Percentiles rank a stretch among this genome's conserved stretches.
Evolutionary conservation across 768 basidiomycete species (phyloP).

Genomic region (Guyanaporus albipodus): DNA sequence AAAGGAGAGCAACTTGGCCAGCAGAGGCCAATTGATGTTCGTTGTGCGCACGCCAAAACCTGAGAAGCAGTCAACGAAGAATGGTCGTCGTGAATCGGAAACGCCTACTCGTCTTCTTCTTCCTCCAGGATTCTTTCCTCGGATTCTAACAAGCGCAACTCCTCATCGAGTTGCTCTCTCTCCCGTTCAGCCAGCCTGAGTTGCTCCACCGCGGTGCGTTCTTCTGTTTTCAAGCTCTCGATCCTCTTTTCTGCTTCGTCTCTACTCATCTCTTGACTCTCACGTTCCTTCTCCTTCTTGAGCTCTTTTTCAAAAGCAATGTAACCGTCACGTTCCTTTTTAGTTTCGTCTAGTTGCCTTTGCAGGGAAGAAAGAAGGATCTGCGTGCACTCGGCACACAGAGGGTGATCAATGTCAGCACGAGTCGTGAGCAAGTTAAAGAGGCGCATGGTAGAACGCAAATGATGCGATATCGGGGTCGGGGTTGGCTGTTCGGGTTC

Average conservation of each 20-base stretch:
- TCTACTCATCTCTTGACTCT: slow-evolving; percentile 53
- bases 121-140: slow-evolving; percentile 77
- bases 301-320: slow-evolving; percentile 89
- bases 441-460: slow-evolving; percentile 69
- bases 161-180: slow-evolving; percentile 67
- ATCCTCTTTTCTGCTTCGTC: slow-evolving; percentile 73
- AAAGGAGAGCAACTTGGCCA: slow-evolving; percentile 64
- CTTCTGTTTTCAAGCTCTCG: slow-evolving; percentile 64
- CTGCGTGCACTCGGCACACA: slow-evolving; percentile 93
- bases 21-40: slow-evolving; percentile 62
- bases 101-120: slow-evolving; percentile 78
- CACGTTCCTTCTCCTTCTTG: slow-evolving; percentile 74
- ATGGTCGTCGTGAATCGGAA: neutral
- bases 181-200: slow-evolving; percentile 75
- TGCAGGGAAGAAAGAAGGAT: slow-evolving; percentile 72
- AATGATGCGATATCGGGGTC: slow-evolving; percentile 72
- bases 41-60: slow-evolving; percentile 82
- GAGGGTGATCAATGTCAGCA: slow-evolving; percentile 85
- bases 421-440: slow-evolving; percentile 74
- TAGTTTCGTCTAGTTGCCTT: slow-evolving; percentile 82
- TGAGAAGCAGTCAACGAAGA: slow-evolving; percentile 26
- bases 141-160: slow-evolving; percentile 62
- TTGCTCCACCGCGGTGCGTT: slow-evolving; percentile 66
- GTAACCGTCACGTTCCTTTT: slow-evolving; percentile 89
- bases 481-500: slow-evolving; percentile 58